phyloP scores from a whole-genome alignment of 1,139 yeast species.

The Candida tropicalis region DNA sequence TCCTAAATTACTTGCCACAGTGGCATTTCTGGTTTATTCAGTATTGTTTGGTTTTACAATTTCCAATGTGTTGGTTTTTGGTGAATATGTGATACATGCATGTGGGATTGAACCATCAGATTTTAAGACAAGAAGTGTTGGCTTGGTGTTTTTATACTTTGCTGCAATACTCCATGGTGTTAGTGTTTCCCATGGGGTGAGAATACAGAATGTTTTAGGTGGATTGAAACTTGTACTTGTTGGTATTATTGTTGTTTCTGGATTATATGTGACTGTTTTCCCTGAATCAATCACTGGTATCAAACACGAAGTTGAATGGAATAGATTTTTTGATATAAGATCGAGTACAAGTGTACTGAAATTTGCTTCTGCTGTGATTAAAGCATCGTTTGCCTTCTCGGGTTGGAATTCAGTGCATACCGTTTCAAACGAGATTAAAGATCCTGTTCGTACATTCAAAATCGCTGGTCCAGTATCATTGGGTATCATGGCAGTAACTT shows the following conservation, averaged over 20 bases:
- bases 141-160: conserved; percentile 43
- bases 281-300: conserved; percentile 46
- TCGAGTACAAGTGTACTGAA: conserved; percentile 43
- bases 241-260: conserved; percentile 50
- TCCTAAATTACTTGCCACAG: conserved; percentile 63
- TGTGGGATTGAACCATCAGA: conserved; percentile 45
- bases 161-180: conserved; percentile 55
- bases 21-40: conserved; percentile 57
- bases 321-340: conserved; percentile 29
- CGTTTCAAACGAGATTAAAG: conserved; percentile 60
- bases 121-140: conserved; percentile 44
- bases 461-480: conserved; percentile 65
- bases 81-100: conserved; percentile 61
- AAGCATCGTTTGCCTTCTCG: conserved; percentile 60
- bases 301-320: conserved; percentile 41
- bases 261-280: conserved; percentile 49
- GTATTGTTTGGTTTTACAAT: conserved; percentile 65
- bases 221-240: conserved; percentile 52
- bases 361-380: conserved; percentile 57
- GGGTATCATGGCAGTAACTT: conserved; percentile 50
- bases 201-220: conserved; percentile 60
- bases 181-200: conserved; percentile 55
- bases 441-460: conserved; percentile 57
- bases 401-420: conserved; percentile 71
- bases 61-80: conserved; percentile 69